Evolutionary conservation across 129 eudicot species (phyloP).

Genomic region (Tagetes erecta): DNA sequence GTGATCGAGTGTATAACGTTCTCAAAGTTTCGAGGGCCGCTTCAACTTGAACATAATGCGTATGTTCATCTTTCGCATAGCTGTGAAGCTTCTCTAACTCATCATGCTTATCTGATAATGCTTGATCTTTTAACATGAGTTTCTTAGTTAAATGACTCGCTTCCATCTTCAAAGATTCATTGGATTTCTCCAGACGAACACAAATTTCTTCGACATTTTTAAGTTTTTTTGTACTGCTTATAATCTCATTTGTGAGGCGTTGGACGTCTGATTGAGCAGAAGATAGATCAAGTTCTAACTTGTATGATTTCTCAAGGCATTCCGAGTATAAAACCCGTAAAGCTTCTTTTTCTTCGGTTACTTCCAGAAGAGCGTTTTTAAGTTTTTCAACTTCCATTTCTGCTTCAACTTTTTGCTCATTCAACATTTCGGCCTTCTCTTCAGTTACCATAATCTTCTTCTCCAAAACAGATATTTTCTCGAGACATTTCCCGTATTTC

Average conservation of each 20-base stretch:
- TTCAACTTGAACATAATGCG: too few relatives aligned
- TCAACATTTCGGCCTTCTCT: conserved; percentile 43
- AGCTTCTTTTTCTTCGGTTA: conserved; percentile 67
- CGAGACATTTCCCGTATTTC: conserved; percentile 59
- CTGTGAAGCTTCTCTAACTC: conserved; percentile 18
- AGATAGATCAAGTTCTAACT: conserved; percentile 53
- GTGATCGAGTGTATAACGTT: too few relatives aligned
- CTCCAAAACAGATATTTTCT: conserved; percentile 58
- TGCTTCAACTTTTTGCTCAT: conserved; percentile 51
- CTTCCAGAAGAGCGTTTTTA: conserved; percentile 43
- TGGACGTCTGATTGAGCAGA: conserved; percentile 58
- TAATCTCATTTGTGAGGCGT: conserved; percentile 52
- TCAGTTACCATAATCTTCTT: conserved; percentile 43
- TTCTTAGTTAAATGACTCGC: conserved; percentile 62
- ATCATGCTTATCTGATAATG: conserved; percentile 58
- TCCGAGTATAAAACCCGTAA: conserved; percentile 47
- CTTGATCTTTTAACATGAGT: conserved; percentile 65
- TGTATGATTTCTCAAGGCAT: conserved; percentile 69
- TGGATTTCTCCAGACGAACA: conserved; percentile 60
- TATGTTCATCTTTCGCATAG: too few relatives aligned
- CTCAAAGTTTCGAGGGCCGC: too few relatives aligned
- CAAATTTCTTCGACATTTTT: conserved; percentile 59
- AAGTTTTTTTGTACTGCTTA: conserved; percentile 49
- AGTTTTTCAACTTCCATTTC: conserved; percentile 61
- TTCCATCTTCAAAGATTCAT: conserved; percentile 58